Conservation (phyloP, 345 rosid genomes). For the Rhodomyrtus tomentosa region DNA sequence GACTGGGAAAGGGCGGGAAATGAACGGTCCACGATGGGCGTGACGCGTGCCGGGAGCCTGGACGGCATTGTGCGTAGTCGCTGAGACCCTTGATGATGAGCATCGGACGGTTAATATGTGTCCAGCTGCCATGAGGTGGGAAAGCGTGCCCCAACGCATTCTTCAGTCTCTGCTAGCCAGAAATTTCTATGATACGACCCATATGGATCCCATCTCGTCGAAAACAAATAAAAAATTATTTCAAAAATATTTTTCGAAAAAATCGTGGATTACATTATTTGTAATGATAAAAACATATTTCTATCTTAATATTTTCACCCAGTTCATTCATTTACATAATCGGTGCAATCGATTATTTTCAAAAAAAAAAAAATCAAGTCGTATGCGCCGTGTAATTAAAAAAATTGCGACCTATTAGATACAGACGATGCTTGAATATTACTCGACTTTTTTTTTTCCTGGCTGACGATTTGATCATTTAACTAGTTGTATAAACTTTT, state of each 20-base stretch:
- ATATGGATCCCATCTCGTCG: too few species aligned
- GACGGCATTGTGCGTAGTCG: neutral
- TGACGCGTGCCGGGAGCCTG: neutral
- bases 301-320: neutral
- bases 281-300: neutral
- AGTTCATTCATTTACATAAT: fast-evolving
- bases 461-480: fast-evolving
- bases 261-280: too few species aligned
- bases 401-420: neutral
- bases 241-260: too few species aligned
- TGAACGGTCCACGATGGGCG: neutral
- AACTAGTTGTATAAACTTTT: neutral
- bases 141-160: neutral
- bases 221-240: too few species aligned
- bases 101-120: neutral
- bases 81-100: neutral
- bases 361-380: fast-evolving
- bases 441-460: neutral
- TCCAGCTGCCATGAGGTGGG: neutral
- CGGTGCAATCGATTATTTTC: fast-evolving
- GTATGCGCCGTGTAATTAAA: too few species aligned
- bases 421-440: neutral
- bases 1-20: neutral
- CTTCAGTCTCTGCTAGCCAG: neutral
- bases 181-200: neutral